A percentile compares a stretch with the other conserved stretches of the same genome.
Evolutionary conservation across 805 yeast species (phyloP).

Genomic region (Pichia pseudocactophila): DNA sequence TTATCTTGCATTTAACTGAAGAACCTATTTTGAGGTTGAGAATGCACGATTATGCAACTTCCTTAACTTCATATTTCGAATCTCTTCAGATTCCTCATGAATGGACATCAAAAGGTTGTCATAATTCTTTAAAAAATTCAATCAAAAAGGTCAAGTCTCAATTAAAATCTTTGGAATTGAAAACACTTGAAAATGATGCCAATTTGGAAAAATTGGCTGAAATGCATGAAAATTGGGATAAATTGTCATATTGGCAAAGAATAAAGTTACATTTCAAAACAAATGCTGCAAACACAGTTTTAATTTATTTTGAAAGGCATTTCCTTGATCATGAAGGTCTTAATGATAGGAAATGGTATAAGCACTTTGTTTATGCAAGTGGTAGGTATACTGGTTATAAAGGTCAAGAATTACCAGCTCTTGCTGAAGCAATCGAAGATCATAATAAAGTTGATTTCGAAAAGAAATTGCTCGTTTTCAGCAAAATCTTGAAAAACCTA

Average conservation of each 20-base stretch:
- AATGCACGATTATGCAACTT: conserved; percentile 39
- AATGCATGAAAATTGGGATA: conserved; percentile 17
- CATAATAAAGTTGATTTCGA: conserved; percentile 28
- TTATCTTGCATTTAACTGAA: conserved; percentile 41
- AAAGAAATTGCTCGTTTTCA: conserved; percentile 16
- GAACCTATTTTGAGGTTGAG: conserved; percentile 37
- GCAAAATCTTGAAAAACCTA: conserved; percentile 6
- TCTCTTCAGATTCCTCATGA: conserved; percentile 19
- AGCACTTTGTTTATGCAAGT: conserved; percentile 50
- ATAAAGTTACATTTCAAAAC: conserved; percentile 21
- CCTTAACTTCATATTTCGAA: conserved; percentile 42
- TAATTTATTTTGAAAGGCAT: conserved; percentile 35
- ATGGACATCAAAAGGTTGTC: conserved; percentile 13
- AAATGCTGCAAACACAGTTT: conserved; percentile 29
- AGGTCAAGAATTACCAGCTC: conserved; percentile 49
- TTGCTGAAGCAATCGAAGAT: conserved; percentile 47
- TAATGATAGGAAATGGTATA: conserved; percentile 46
- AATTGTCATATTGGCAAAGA: conserved; percentile 21
- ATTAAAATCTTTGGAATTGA: conserved; percentile 2
- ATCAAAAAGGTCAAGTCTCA: background rate
- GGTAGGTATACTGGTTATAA: conserved; percentile 53
- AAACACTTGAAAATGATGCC: conserved; percentile 23
- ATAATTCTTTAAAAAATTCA: background rate
- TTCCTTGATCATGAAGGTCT: conserved; percentile 42
- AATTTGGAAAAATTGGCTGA: conserved; percentile 16